Conservation (phyloP, 257 asterid genomes). For the Nemophila menziesii region DNA sequence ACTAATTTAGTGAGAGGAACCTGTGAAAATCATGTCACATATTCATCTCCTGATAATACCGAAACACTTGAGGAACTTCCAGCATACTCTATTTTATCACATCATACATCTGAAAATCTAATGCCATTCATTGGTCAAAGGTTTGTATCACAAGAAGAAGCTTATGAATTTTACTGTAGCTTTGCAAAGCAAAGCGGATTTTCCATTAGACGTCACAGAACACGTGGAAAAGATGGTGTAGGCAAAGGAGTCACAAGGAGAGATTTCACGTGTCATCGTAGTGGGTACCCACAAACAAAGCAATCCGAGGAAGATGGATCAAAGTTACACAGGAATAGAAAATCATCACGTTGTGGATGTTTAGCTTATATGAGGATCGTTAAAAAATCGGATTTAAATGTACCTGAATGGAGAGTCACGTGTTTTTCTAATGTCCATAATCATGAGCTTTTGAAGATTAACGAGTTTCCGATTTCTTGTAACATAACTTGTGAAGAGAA, state of each 20-base stretch:
- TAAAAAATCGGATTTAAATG: conserved; percentile 34
- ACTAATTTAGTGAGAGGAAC: conserved; percentile 14
- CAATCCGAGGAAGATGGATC: conserved; percentile 26
- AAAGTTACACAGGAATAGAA: conserved; percentile 40
- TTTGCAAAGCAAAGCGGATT: conserved; percentile 55
- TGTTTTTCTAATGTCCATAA: conserved; percentile 44
- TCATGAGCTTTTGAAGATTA: conserved; percentile 39
- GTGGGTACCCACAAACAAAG: conserved; percentile 47
- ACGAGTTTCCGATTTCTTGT: conserved; percentile 32
- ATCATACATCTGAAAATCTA: conserved; percentile 40
- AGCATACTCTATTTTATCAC: conserved; percentile 41
- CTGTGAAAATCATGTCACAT: conserved; percentile 37
- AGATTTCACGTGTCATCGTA: conserved; percentile 56
- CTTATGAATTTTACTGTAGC: conserved; percentile 45
- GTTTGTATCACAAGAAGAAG: conserved; percentile 47
- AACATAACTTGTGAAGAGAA: conserved; percentile 42
- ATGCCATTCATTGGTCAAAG: conserved; percentile 48
- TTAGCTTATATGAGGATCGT: conserved; percentile 48
- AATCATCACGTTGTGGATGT: conserved; percentile 56
- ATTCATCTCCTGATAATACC: conserved; percentile 47
- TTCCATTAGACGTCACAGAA: conserved; percentile 48
- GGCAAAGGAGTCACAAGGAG: conserved; percentile 53
- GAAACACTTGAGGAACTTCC: conserved; percentile 49
- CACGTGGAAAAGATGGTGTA: conserved; percentile 50
- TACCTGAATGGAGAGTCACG: conserved; percentile 52